Evolutionary conservation across 139 green algal genomes (phyloP), one percentile per base, ranked within the genome.

Genomic region (Chara braunii): DNA sequence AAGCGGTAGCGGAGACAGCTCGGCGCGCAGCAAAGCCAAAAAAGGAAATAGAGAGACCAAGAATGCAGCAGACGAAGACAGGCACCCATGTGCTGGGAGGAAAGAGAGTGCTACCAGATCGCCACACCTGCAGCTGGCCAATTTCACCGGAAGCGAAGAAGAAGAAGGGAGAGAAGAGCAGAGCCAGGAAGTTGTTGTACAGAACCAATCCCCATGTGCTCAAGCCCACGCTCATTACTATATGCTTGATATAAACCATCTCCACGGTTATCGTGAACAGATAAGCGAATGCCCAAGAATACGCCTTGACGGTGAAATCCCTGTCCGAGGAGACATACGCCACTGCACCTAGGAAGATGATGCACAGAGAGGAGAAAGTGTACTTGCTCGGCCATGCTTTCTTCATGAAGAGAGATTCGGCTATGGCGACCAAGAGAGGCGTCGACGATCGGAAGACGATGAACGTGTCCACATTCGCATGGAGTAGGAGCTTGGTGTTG

Each of bases 1-100:
- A 90, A 1, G 83, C 64, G 0, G 87, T 94, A 3, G 87, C 87
- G 0, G 78, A 85, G 8, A 90, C 70, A 37, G 75, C 53, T 56
- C 64, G 56, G 18, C 87, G 76, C 61, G 91, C 79, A 35, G 81
- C 51, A 62, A 92, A 92, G 34, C 63, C 72, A 36, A 76, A 81
- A 69, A 86, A 88, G 40, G 28, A 74, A 68, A 90, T 86, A 57
- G 63, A 77, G 7, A 87, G 51, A 18, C 87, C 87, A 32, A 84
- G 78, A 1, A 80, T 31, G 78, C 87, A 94, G 0, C 83, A 90
- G 14, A 85, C 60, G 6, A 77, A 2, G 35, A 94, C 43, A 3
- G 79, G 70, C 2, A 50, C 45, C 5, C 82, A 8, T 35, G 57
- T 54, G 18, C 54, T 36, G 22, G 48, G n/a, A 22, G n/a, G 44